phyloP scores from a whole-genome alignment of 2,329 filamentous ascomycete genomes.

The Lachnellula hyalina region DNA sequence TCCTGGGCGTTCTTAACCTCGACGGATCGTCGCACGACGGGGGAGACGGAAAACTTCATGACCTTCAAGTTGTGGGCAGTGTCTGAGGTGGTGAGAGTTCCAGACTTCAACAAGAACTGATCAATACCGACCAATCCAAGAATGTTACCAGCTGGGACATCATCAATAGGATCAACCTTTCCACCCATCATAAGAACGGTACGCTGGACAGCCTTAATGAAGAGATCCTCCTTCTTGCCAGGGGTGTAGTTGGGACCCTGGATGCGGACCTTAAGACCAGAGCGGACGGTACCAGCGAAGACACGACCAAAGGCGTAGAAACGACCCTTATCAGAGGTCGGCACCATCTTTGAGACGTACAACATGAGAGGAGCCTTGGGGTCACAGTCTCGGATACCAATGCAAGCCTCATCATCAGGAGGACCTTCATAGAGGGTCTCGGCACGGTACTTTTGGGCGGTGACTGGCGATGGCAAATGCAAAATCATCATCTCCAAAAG shows the following conservation, averaged over 20 bases:
- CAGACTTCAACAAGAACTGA: slow-evolving; percentile 99
- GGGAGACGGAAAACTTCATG: slow-evolving; percentile 99
- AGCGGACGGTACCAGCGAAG: slow-evolving; percentile 96
- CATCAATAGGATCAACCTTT: slow-evolving; percentile 97
- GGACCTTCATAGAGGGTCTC: slow-evolving; percentile 99
- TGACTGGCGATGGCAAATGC: slow-evolving; percentile 92
- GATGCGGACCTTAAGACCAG: slow-evolving; percentile 99
- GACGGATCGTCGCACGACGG: slow-evolving; percentile 96
- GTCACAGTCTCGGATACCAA: slow-evolving; percentile 98
- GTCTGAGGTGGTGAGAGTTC: slow-evolving; percentile 95
- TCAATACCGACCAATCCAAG: slow-evolving; percentile 98
- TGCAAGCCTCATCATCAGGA: slow-evolving; percentile 81
- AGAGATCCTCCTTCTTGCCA: slow-evolving; percentile 97
- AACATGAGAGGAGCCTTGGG: slow-evolving; percentile 98
- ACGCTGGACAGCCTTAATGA: slow-evolving; percentile 99
- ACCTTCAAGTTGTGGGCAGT: slow-evolving; percentile 99
- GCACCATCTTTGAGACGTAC: slow-evolving; percentile 99
- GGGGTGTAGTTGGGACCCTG: slow-evolving; percentile 98
- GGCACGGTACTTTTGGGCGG: slow-evolving; percentile 94
- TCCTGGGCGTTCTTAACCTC: slow-evolving; percentile 99
- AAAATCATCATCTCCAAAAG: slow-evolving; percentile 99
- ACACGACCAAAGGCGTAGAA: slow-evolving; percentile 99
- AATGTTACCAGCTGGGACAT: slow-evolving; percentile 99
- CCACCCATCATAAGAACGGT: slow-evolving; percentile 99
- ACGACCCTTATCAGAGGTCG: slow-evolving; percentile 98